Conservation (phyloP, 1,139 yeast species). For the Geotrichum phurueaensis region DNA sequence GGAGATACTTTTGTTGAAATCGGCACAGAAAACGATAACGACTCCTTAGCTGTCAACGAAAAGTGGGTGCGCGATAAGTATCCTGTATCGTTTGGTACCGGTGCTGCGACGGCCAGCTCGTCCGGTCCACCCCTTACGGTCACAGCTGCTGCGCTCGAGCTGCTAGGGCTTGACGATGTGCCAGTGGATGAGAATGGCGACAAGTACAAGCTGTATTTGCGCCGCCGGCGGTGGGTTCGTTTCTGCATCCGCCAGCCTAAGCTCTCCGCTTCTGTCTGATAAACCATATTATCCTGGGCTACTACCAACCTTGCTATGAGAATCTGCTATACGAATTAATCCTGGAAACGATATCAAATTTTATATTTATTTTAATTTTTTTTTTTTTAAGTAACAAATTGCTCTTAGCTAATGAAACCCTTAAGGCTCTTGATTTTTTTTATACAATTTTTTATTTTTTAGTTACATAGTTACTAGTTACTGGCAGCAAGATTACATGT, state of each 20-base stretch:
- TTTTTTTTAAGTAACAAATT: background rate
- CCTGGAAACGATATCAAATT: background rate
- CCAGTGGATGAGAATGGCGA: background rate
- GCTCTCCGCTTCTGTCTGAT: background rate
- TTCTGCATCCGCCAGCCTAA: slow-evolving; percentile 21
- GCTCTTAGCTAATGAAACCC: too few relatives aligned
- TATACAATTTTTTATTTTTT: background rate
- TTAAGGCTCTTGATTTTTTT: too few relatives aligned
- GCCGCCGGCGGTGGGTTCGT: slow-evolving; percentile 30
- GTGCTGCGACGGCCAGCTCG: background rate
- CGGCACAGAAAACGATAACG: slow-evolving; percentile 5
- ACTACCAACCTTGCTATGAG: too few relatives aligned
- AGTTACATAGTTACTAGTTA: background rate
- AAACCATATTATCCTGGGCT: background rate
- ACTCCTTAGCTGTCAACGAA: slow-evolving; percentile 23
- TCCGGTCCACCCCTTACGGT: background rate
- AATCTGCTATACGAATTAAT: background rate
- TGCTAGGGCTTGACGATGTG: background rate
- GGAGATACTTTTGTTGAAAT: slow-evolving; percentile 1
- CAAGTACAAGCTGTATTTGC: background rate
- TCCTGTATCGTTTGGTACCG: slow-evolving; percentile 1
- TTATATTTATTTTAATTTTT: background rate
- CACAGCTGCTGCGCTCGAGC: background rate
- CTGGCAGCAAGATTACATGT: background rate
- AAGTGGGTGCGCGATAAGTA: slow-evolving; percentile 33